Base-by-base conservation (phyloP, 2,329 filamentous ascomycete species). In the Metarhizium guizhouense region DNA sequence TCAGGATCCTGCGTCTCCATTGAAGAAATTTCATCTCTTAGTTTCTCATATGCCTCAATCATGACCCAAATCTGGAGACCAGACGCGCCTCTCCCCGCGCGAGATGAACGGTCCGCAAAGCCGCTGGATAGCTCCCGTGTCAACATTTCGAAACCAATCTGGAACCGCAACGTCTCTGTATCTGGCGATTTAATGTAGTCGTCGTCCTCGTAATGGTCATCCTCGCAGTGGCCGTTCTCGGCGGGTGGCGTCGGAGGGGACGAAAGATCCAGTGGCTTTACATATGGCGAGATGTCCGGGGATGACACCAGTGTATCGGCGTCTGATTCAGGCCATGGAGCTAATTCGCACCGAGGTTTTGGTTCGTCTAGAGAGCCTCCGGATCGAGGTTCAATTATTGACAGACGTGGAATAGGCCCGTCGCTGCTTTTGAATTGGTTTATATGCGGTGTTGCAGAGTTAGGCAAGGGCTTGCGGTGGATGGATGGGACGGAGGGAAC, bases 41-140 rank as follows among this genome's bases (percentile, higher is more conserved):
- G 65, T 57, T 72, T 71, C 69, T 82, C 79, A 61, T 82, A 82
- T 3, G 79, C 79, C 60, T 82, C 79, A 52, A 82, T 82, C 79
- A 82, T 82, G 47, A 78, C 71, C 74, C 76, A 77, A 18, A 82
- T 64, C 62, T 82, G 79, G 45, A 82, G 62, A 1, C 75, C 72
- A 14, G 78, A 72, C 0, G 72, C 70, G 40, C 75, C 70, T 3
- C 59, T 43, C 55, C 64, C 16, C 18, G 20, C 63, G 56, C 53
- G 65, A 8, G 57, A 55, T 8, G 65, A 54, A 53, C 64, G 40
- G 48, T 67, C 58, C 51, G 65, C 54, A 43, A 77, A 60, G 0
- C 74, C 74, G 0, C 74, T 73, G 1, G 76, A 72, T 8, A 83
- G 67, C 58, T 82, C 78, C 20, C 71, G 71, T 4, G 73, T 75